These are phyloP conservation scores for Trichopus zeylanicus DNA, from an alignment of 116 monocot genomes.

Conservation along the genomic window DNA sequence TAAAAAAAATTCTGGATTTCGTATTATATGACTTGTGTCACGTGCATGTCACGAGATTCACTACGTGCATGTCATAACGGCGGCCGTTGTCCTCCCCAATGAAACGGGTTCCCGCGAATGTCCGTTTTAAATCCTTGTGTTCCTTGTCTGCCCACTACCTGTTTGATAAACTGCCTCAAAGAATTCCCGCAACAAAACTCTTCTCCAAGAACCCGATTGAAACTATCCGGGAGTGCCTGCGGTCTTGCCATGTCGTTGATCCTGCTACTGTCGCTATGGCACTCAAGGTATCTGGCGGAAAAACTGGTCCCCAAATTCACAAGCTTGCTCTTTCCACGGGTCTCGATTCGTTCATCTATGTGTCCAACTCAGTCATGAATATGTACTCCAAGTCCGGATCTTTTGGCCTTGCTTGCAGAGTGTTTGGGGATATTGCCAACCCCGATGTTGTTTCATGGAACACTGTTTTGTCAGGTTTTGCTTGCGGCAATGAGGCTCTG, in stretches of 20 bases:
- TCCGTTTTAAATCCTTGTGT: slow-evolving; percentile 7
- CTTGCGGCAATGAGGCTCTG: slow-evolving; percentile 20
- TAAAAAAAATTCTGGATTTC: too few relatives aligned
- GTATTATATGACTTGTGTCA: too few relatives aligned
- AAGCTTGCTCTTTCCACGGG: slow-evolving; percentile 34
- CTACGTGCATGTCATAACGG: too few relatives aligned
- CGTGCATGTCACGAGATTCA: too few relatives aligned
- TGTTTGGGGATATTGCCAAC: slow-evolving; percentile 23
- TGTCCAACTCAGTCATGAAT: slow-evolving; percentile 69
- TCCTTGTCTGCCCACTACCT: slow-evolving; percentile 4
- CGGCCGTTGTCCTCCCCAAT: too few relatives aligned
- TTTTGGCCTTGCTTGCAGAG: slow-evolving; percentile 22
- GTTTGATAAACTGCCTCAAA: slow-evolving; percentile 31
- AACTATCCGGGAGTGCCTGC: slow-evolving; percentile 8
- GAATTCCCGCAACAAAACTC: background rate
- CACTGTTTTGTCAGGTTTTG: slow-evolving; percentile 53
- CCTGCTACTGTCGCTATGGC: slow-evolving; percentile 20
- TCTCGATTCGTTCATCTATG: slow-evolving; percentile 18
- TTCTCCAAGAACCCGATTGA: slow-evolving; percentile 1
- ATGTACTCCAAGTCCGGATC: slow-evolving; percentile 50
- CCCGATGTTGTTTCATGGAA: slow-evolving; percentile 72
- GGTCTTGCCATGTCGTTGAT: slow-evolving; percentile 6
- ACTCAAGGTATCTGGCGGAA: slow-evolving; percentile 17
- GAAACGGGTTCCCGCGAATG: background rate
- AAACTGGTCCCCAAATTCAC: slow-evolving; percentile 34